Percentiles rank a stretch among this genome's conserved stretches.
Conservation (phyloP, 148 eudicot genomes). For the Rhododendron griersonianum region DNA sequence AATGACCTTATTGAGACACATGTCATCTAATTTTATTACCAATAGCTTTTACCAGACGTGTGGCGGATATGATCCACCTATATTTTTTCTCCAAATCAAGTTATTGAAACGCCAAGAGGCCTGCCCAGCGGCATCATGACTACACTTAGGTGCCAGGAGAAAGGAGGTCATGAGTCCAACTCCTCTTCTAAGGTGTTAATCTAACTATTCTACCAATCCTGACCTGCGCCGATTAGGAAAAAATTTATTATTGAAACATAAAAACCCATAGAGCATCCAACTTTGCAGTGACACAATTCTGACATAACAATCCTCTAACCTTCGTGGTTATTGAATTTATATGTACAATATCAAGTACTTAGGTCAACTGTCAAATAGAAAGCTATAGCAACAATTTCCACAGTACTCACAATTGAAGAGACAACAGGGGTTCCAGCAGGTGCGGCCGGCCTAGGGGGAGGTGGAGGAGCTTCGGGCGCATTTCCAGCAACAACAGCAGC, state of each 20-base stretch:
- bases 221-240: too few species aligned
- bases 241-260: neutral
- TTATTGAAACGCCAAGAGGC: too few species aligned
- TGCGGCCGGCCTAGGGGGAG: conserved; percentile 48
- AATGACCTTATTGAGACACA: neutral
- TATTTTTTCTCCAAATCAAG: neutral
- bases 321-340: neutral
- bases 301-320: neutral
- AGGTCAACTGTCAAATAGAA: neutral
- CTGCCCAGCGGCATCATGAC: too few species aligned
- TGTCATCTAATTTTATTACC: neutral
- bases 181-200: too few species aligned
- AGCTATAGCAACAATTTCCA: neutral
- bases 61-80: neutral
- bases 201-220: too few species aligned
- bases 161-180: too few species aligned
- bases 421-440: conserved; percentile 71
- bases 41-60: neutral
- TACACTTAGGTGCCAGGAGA: too few species aligned
- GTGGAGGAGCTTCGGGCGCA: conserved; percentile 71
- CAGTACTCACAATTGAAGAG: conserved; percentile 52
- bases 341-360: neutral
- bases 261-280: neutral
- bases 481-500: conserved; percentile 87
- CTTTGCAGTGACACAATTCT: neutral